Evolutionary conservation across 2,329 filamentous ascomycete species (phyloP).

Genomic region (Ustulina deusta): DNA sequence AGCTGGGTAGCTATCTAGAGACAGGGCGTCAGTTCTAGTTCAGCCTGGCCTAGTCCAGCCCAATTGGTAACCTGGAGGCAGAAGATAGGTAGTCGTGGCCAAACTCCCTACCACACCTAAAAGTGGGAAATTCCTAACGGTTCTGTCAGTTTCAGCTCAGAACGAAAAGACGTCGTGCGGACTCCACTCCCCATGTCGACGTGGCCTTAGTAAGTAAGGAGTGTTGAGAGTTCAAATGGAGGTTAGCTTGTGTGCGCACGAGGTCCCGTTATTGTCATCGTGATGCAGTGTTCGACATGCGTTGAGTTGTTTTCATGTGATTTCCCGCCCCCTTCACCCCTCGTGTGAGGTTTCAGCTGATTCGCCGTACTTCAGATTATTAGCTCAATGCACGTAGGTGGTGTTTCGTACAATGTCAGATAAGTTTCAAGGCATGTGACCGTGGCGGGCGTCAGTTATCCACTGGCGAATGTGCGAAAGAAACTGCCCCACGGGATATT

Average conservation of each 20-base stretch:
- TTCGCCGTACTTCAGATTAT: slow-evolving; percentile 2
- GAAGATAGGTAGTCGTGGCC: slow-evolving; percentile 8
- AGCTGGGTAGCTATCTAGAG: neutral
- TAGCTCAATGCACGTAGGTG: slow-evolving; percentile 17
- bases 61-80: neutral
- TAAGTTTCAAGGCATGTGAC: slow-evolving; percentile 23
- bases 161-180: slow-evolving; percentile 15
- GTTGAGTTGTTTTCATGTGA: slow-evolving; percentile 38
- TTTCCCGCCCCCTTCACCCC: slow-evolving; percentile 15
- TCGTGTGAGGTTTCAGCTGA: slow-evolving; percentile 12
- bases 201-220: slow-evolving; percentile 27
- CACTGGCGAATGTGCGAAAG: no score
- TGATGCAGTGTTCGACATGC: slow-evolving; percentile 31
- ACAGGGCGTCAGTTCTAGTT: neutral
- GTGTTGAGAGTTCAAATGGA: neutral
- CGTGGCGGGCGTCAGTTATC: neutral
- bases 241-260: slow-evolving; percentile 27
- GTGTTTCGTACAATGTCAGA: slow-evolving; percentile 1
- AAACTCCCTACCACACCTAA: neutral
- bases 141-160: neutral
- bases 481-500: neutral
- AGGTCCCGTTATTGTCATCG: slow-evolving; percentile 22
- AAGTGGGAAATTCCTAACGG: neutral
- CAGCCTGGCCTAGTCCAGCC: slow-evolving; percentile 13
- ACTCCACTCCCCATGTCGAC: slow-evolving; percentile 28